Evolutionary conservation across 2,329 filamentous ascomycete species (phyloP).

Genomic region (Aschersonia sp.): DNA sequence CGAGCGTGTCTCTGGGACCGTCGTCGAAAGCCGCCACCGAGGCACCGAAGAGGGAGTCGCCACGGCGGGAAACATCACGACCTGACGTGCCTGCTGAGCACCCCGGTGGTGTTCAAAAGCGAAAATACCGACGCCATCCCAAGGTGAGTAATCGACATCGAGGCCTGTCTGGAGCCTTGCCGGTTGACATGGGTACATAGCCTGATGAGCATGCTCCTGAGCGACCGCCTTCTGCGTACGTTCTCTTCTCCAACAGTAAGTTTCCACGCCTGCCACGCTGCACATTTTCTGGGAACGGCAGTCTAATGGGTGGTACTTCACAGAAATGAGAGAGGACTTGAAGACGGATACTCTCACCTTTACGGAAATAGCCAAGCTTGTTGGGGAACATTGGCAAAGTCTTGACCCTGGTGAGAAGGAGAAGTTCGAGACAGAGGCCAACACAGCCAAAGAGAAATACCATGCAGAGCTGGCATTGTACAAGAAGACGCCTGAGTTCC

Average conservation of each 20-base stretch:
- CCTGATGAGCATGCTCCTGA: conserved; percentile 69
- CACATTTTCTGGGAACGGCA: not conserved
- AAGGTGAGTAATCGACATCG: conserved; percentile 33
- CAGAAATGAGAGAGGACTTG: conserved; percentile 63
- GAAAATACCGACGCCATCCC: conserved; percentile 65
- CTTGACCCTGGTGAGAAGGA: conserved; percentile 53
- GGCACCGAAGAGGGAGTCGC: conserved; percentile 37
- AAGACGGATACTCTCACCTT: conserved; percentile 66
- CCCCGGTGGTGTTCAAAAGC: conserved; percentile 36
- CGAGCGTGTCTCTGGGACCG: conserved; percentile 35
- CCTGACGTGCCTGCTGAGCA: conserved; percentile 30
- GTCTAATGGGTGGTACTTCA: not conserved
- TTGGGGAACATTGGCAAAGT: conserved; percentile 71
- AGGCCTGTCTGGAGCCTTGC: not conserved
- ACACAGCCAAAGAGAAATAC: conserved; percentile 61
- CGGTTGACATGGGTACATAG: conserved; percentile 19
- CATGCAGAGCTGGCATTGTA: conserved; percentile 59
- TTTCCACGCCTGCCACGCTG: conserved; percentile 6
- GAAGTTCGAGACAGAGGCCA: conserved; percentile 56
- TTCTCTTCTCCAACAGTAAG: conserved; percentile 74
- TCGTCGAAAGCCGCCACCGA: conserved; percentile 36
- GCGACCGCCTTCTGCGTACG: conserved; percentile 67
- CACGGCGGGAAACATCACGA: conserved; percentile 30
- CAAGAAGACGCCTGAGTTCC: conserved; percentile 60
- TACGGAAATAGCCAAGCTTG: conserved; percentile 70